Conservation (phyloP, 176 grass and related monocot species). For the Carex pumila region DNA sequence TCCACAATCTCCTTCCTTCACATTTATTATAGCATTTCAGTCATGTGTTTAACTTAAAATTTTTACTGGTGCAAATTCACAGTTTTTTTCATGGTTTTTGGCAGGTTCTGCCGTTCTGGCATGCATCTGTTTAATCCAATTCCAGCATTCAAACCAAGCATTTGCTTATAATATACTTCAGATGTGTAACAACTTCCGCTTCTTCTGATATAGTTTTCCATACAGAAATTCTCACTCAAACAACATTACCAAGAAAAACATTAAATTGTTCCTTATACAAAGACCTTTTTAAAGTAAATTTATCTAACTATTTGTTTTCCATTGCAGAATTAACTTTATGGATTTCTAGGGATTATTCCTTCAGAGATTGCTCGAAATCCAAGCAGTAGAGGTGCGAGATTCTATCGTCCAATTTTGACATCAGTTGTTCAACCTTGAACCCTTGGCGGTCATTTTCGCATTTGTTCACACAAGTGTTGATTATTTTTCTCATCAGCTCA, state of each 20-base stretch:
- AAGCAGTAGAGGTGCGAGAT: conserved; percentile 39
- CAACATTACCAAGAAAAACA: background rate
- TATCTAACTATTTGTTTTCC: background rate
- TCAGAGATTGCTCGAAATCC: background rate
- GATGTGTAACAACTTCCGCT: background rate
- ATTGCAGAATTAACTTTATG: background rate
- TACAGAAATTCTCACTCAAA: background rate
- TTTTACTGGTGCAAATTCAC: too few relatives aligned
- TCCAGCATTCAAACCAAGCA: background rate
- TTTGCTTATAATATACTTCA: background rate
- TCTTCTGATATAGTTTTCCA: background rate
- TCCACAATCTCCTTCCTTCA: too few relatives aligned
- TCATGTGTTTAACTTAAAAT: too few relatives aligned
- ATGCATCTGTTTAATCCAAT: background rate
- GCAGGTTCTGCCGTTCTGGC: too few relatives aligned
- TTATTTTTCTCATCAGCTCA: conserved; percentile 35
- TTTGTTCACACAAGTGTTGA: conserved; percentile 35
- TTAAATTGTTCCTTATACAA: background rate
- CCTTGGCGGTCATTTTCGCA: conserved; percentile 26
- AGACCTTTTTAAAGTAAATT: background rate
- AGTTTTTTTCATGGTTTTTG: too few relatives aligned
- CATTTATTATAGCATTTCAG: too few relatives aligned
- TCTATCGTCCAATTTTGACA: conserved; percentile 49
- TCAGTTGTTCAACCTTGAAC: conserved; percentile 26
- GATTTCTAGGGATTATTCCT: conserved; percentile 9